phyloP scores from a whole-genome alignment of 2,329 filamentous ascomycete species.

The Colletotrichum theobromicola region DNA sequence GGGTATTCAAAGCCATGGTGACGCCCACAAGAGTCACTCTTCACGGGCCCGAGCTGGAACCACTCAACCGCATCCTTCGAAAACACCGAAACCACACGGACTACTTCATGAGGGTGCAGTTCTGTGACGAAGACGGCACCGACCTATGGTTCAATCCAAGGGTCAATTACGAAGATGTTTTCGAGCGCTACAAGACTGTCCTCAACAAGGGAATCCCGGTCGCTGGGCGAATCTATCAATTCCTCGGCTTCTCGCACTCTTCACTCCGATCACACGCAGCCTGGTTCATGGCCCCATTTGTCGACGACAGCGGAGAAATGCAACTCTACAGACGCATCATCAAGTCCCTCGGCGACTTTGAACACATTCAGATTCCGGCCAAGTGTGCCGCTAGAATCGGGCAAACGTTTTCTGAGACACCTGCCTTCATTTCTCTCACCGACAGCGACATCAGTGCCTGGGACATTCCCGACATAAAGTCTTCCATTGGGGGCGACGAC shows the following conservation, averaged over 20 bases:
- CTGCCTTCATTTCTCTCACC: slow-evolving; percentile 60
- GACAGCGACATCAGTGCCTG: slow-evolving; percentile 36
- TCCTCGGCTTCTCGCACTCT: slow-evolving; percentile 82
- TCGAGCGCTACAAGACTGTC: slow-evolving; percentile 64
- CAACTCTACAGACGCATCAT: slow-evolving; percentile 51
- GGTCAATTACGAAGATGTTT: slow-evolving; percentile 52
- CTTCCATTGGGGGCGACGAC: slow-evolving; percentile 36
- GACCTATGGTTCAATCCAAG: slow-evolving; percentile 63
- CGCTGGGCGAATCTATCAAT: slow-evolving; percentile 66
- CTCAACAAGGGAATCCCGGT: slow-evolving; percentile 66
- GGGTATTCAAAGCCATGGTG: slow-evolving; percentile 61
- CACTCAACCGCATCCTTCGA: slow-evolving; percentile 74
- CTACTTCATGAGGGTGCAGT: slow-evolving; percentile 73
- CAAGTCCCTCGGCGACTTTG: slow-evolving; percentile 54
- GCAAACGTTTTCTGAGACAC: slow-evolving; percentile 78
- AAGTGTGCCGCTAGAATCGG: slow-evolving; percentile 65
- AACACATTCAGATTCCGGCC: slow-evolving; percentile 55
- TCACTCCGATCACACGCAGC: slow-evolving; percentile 74
- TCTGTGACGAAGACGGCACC: slow-evolving; percentile 75
- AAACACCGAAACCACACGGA: slow-evolving; percentile 64
- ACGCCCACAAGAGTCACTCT: slow-evolving; percentile 65
- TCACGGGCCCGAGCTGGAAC: slow-evolving; percentile 68
- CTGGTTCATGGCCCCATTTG: slow-evolving; percentile 64
- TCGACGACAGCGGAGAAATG: slow-evolving; percentile 32
- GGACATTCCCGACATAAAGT: slow-evolving; percentile 58